Base-by-base conservation (phyloP, 306 rosid genomes). In the Sindora glabra region DNA sequence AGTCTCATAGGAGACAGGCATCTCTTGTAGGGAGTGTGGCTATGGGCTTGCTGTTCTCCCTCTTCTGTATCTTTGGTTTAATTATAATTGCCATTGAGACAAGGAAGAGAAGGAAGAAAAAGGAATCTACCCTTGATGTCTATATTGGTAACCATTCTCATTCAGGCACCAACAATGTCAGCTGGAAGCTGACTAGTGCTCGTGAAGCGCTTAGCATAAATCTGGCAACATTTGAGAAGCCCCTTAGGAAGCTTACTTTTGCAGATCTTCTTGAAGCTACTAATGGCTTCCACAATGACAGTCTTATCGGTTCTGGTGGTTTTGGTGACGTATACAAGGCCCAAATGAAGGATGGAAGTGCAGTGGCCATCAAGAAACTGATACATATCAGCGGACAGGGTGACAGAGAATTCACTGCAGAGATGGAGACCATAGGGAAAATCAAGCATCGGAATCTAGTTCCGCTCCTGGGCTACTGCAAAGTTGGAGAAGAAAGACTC, bases 401-500 rank as follows among this genome's bases (percentile, higher is more conserved):
- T 34, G 99, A 94, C 70, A 73, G 99, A 9, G 97, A 94, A 58
- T 94, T 89, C 84, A 94, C 94, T 8, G 99, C 99, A 21, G 99
- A 94, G 56, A 94, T 94, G 99, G 99, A 94, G 72, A 94, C 99
- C 23, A 94, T 94, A 17, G 99, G 99, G 63, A 89, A 86, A 69
- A 86, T 94, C 84, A 94, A 94, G 76, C 95, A 94, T 73, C 71
- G 97, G 55, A 94, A 94, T 72, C 85, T 94, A 6, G 99, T 89
- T 48, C 90, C 99, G 10, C 89, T 92, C 26, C 82, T 92, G 18
- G 99, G 99, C 5, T 92, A 89, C 74, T 94, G 99, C 75, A 94
- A 89, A 57, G 97, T 89, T 26, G 87, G 86, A 18, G 99, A 94
- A 23, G 99, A 94, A 70, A 79, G 99, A 44, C 90, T 94, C 17